Conservation (phyloP, 208 protist species). For the Leishmania amazonensis region DNA sequence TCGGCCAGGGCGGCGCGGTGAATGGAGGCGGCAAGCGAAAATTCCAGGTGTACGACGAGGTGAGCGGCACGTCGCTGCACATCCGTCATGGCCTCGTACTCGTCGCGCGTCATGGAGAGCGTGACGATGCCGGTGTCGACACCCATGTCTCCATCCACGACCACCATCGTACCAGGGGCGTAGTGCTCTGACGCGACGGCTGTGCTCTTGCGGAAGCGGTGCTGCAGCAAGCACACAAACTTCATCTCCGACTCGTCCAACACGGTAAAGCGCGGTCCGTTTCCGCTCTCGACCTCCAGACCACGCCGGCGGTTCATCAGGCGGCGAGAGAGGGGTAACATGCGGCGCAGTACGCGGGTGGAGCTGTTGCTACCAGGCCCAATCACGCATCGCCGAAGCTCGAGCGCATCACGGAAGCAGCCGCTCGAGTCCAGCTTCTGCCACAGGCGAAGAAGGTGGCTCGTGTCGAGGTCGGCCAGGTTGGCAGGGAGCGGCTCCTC, state of each 20-base stretch:
- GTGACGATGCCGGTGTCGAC: constrained; percentile 63
- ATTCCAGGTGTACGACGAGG: constrained; percentile 29
- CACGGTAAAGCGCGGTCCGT: constrained; percentile 6
- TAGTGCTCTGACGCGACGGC: constrained; percentile 33
- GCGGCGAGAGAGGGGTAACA: constrained; percentile 6
- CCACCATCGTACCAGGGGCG: constrained; percentile 45
- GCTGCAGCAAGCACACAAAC: constrained; percentile 58
- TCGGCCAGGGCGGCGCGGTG: constrained; percentile 29
- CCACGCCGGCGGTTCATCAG: constrained; percentile 12
- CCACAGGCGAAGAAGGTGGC: constrained; percentile 19
- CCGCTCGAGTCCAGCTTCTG: constrained; percentile 10
- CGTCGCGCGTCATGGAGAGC: constrained; percentile 32
- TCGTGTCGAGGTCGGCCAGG: constrained; percentile 16
- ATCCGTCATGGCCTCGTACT: constrained; percentile 35
- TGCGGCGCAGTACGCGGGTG: constrained; percentile 13
- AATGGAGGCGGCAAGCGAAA: constrained; percentile 30
- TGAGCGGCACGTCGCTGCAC: constrained; percentile 20
- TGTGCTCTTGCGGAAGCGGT: constrained; percentile 50
- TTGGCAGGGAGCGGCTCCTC: too few relatives aligned
- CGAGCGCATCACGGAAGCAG: constrained; percentile 34
- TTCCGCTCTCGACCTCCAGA: constrained; percentile 1
- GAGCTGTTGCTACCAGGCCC: constrained; percentile 27
- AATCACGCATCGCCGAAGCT: constrained; percentile 11
- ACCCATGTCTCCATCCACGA: constrained; percentile 80
- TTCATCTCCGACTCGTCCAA: constrained; percentile 24